phyloP scores from a whole-genome alignment of 257 asterid species.

The Linderniella brevidens region DNA sequence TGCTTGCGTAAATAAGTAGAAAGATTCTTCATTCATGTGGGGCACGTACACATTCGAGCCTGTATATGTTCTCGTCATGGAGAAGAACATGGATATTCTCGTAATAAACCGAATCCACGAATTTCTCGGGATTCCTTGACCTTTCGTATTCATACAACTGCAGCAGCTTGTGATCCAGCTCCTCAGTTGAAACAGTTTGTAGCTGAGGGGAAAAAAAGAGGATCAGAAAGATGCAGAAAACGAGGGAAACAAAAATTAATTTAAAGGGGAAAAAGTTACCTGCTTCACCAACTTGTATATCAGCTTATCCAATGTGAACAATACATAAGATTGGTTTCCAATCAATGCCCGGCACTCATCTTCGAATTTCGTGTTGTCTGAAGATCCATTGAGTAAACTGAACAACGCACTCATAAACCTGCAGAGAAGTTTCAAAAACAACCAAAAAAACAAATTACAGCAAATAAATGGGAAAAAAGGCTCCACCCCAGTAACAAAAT shows the following conservation, averaged over 20 bases:
- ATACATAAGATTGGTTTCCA: conserved; percentile 86
- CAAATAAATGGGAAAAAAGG: neutral
- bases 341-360: conserved; percentile 88
- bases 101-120: conserved; percentile 34
- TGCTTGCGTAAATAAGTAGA: neutral
- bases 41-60: conserved; percentile 64
- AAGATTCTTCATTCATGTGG: neutral
- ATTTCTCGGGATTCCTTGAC: conserved; percentile 26
- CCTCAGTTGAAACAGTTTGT: conserved; percentile 38
- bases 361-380: conserved; percentile 80
- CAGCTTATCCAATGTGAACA: conserved; percentile 87
- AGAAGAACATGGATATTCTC: conserved; percentile 37
- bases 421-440: conserved; percentile 18
- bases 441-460: neutral
- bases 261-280: conserved; percentile 28
- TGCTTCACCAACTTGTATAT: conserved; percentile 90
- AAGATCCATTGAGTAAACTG: conserved; percentile 88
- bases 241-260: conserved; percentile 1
- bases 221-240: conserved; percentile 18
- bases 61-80: conserved; percentile 44
- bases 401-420: conserved; percentile 79
- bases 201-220: conserved; percentile 21
- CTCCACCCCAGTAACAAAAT: conserved; percentile 13
- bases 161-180: conserved; percentile 36
- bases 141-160: conserved; percentile 38